A percentile compares a stretch with the other conserved stretches of the same genome.
Evolutionary conservation across 495 filamentous ascomycete genomes (phyloP).

Genomic region (Aspergillus mulundensis): DNA sequence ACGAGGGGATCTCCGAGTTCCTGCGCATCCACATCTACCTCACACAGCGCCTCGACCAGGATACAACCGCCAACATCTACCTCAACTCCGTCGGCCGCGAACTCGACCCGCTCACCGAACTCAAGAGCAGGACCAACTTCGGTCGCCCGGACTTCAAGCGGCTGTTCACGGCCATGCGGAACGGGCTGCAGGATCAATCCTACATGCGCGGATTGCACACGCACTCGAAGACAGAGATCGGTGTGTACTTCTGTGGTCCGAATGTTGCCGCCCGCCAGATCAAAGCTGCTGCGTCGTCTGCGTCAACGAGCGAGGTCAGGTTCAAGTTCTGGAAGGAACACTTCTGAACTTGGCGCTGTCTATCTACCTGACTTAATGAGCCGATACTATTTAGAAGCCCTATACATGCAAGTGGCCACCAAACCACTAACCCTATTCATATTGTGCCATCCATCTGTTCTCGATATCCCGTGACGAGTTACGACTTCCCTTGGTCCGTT

Average conservation of each 20-base stretch:
- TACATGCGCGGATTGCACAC: slow-evolving; percentile 78
- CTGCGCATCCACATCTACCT: slow-evolving; percentile 97
- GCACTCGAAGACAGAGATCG: slow-evolving; percentile 73
- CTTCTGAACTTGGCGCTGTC: slow-evolving; percentile 34
- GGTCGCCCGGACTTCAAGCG: slow-evolving; percentile 86
- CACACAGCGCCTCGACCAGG: slow-evolving; percentile 84
- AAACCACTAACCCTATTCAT: too few relatives aligned
- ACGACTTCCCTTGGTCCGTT: slow-evolving; percentile 12
- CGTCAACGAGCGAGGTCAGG: slow-evolving; percentile 69
- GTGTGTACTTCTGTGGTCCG: slow-evolving; percentile 96
- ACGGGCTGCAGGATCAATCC: slow-evolving; percentile 77
- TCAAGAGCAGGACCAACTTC: slow-evolving; percentile 88
- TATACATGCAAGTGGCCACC: too few relatives aligned
- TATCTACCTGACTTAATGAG: not conserved
- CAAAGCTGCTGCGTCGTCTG: slow-evolving; percentile 67
- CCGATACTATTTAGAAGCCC: too few relatives aligned
- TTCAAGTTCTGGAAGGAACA: slow-evolving; percentile 99
- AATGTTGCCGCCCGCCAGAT: slow-evolving; percentile 80
- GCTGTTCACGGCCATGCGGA: slow-evolving; percentile 79
- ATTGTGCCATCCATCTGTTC: not conserved
- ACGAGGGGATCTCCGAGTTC: slow-evolving; percentile 75
- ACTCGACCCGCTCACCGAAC: slow-evolving; percentile 86
- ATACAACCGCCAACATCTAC: slow-evolving; percentile 94
- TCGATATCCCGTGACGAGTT: slow-evolving; percentile 12
- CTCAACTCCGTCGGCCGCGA: slow-evolving; percentile 86